Evolutionary conservation across 2,329 filamentous ascomycete genomes (phyloP), one percentile per base, ranked within the genome.

Genomic region (Aureobasidium lini): DNA sequence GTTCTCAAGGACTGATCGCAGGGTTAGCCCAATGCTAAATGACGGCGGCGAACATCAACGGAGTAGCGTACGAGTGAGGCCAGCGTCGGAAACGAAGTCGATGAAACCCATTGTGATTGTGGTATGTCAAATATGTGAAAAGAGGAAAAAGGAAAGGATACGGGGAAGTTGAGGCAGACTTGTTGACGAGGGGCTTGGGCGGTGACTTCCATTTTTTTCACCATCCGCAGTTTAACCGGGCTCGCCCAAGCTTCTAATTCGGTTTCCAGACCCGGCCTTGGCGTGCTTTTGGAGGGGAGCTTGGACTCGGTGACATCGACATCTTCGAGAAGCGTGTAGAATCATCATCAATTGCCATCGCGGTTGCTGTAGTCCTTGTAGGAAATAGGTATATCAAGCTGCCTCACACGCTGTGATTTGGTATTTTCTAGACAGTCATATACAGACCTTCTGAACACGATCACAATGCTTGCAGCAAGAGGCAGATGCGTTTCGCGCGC

Each of bases 41-140:
- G 9, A 18, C 10, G 50, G 56, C 46, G 49, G 18, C 43, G 40
- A 49, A 28, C 72, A 70, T 63, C 50, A 42, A 36, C 52, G 48
- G 60, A 64, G 77, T 80, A 68, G 77, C 81, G 68, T 79, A 83
- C 81, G 70, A 70, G 81, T 79, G 63, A 86, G 76, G 72, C 85
- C 85, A 77, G 84, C 77, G 73, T 86, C 84, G 73, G 82, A 80
- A 69, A 84, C 72, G 69, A 88, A 78, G 74, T 88, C 84, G 74
- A 81, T 77, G 81, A 88, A 88, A 75, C 85, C 85, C 85, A 88
- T 88, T 69, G 71, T 83, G 62, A 56, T 52, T 56, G 52, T 56
- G 52, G 29, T 49, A 58, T 59, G 39, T 47, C 50, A 42, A 61
- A 43, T 53, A 39, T 48, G 49, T 31, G 42, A 49, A 43, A 43